Conservation (phyloP, 2,329 filamentous ascomycete species). For the Akanthomyces lecanii region DNA sequence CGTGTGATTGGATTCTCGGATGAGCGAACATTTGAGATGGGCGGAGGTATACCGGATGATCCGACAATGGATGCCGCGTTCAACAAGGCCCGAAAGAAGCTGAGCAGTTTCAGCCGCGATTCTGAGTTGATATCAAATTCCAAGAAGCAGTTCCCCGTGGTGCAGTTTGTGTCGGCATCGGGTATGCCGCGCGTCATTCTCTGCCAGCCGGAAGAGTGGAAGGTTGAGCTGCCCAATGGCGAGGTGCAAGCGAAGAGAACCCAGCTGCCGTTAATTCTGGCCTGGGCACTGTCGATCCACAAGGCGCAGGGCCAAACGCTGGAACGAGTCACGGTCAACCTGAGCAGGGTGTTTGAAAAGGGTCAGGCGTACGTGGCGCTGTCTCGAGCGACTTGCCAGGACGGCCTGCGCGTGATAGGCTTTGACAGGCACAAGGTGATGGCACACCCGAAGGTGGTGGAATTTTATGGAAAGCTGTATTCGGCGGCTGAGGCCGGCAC, state of each 20-base stretch:
- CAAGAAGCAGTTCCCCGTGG: slow-evolving; percentile 68
- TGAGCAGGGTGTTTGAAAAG: slow-evolving; percentile 91
- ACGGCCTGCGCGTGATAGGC: slow-evolving; percentile 78
- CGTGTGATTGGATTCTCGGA: slow-evolving; percentile 57
- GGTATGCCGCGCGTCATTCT: slow-evolving; percentile 63
- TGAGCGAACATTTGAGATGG: slow-evolving; percentile 37
- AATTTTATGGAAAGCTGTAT: slow-evolving; percentile 80
- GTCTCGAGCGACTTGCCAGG: slow-evolving; percentile 83
- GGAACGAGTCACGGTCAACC: slow-evolving; percentile 88
- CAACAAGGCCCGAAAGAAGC: slow-evolving; percentile 51
- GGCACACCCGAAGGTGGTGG: slow-evolving; percentile 81
- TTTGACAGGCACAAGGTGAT: slow-evolving; percentile 91
- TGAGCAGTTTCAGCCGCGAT: slow-evolving; percentile 47
- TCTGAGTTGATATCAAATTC: slow-evolving; percentile 40
- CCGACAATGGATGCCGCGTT: slow-evolving; percentile 38
- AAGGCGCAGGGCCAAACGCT: slow-evolving; percentile 96
- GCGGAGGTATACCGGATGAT: slow-evolving; percentile 39
- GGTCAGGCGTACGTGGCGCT: slow-evolving; percentile 96
- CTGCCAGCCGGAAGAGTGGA: slow-evolving; percentile 87
- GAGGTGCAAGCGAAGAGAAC: slow-evolving; percentile 85
- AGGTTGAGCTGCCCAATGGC: slow-evolving; percentile 92
- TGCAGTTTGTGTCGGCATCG: slow-evolving; percentile 74
- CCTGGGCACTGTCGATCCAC: slow-evolving; percentile 96
- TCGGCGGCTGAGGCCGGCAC: slow-evolving; percentile 57
- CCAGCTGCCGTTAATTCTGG: slow-evolving; percentile 83